Percentiles rank a stretch among this genome's conserved stretches.
phyloP scores from a whole-genome alignment of 495 filamentous ascomycete genomes.

The Aspergillus baeticus region DNA sequence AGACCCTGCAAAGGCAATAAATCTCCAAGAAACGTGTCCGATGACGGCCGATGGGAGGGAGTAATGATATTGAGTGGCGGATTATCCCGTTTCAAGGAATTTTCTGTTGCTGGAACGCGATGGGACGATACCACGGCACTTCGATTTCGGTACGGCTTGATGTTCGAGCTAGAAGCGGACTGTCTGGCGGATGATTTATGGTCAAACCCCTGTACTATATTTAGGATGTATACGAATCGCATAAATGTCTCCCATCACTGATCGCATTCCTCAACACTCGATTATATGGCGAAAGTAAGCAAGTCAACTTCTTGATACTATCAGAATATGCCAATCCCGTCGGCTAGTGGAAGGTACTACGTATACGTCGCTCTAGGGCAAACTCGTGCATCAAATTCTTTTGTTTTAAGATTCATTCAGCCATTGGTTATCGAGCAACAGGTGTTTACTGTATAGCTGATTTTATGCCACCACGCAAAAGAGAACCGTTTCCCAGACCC shows the following conservation, averaged over 20 bases:
- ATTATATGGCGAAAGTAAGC: too few relatives aligned
- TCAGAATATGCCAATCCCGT: too few relatives aligned
- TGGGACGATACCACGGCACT: too few relatives aligned
- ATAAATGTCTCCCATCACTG: not conserved
- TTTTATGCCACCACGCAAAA: constrained; percentile 47
- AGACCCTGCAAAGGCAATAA: constrained; percentile 55
- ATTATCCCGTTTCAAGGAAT: not conserved
- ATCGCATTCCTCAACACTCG: too few relatives aligned
- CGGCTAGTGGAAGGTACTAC: not conserved
- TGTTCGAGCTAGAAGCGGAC: not conserved
- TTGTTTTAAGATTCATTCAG: constrained; percentile 46
- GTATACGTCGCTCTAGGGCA: constrained; percentile 2
- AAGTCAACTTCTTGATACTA: too few relatives aligned
- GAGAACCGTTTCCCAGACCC: constrained; percentile 42
- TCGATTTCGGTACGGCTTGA: too few relatives aligned
- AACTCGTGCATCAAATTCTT: constrained; percentile 30
- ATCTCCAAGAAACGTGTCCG: not conserved
- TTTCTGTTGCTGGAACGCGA: not conserved
- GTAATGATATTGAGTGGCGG: not conserved
- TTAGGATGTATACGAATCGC: not conserved
- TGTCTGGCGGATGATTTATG: not conserved
- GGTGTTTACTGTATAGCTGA: constrained; percentile 38
- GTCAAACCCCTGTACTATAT: not conserved
- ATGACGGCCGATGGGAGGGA: not conserved
- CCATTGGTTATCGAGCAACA: constrained; percentile 32